phyloP scores from a whole-genome alignment of 2,329 filamentous ascomycete genomes.

The Hypocrella siamensis region DNA sequence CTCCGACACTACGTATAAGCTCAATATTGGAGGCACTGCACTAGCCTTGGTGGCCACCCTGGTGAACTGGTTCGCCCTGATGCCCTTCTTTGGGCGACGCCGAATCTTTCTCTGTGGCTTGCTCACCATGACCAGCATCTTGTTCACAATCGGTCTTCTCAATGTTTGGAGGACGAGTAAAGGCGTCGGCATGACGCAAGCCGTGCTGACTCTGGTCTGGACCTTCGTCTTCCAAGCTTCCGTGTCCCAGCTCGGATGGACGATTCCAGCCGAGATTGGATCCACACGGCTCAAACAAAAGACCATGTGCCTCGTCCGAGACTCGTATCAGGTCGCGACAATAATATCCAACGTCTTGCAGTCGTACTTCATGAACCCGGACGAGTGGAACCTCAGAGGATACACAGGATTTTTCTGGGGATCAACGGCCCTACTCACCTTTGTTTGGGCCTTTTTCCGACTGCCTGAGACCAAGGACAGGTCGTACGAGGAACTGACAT shows the following conservation, averaged over 20 bases:
- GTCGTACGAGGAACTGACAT: slow-evolving; percentile 36
- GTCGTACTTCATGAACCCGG: slow-evolving; percentile 18
- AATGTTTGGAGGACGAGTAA: slow-evolving; percentile 15
- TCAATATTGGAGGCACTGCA: slow-evolving; percentile 22
- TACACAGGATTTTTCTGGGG: slow-evolving; percentile 21
- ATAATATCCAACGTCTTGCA: slow-evolving; percentile 10
- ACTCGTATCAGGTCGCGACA: slow-evolving; percentile 9
- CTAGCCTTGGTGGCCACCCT: slow-evolving; percentile 27
- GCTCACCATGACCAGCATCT: slow-evolving; percentile 18
- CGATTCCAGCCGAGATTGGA: slow-evolving; percentile 16
- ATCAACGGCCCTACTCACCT: slow-evolving; percentile 9
- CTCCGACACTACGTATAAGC: slow-evolving; percentile 14
- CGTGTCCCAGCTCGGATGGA: slow-evolving; percentile 19
- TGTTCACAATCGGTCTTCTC: slow-evolving; percentile 25
- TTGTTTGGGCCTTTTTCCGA: slow-evolving; percentile 26
- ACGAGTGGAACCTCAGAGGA: slow-evolving; percentile 20
- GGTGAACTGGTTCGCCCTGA: slow-evolving; percentile 24
- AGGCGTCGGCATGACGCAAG: slow-evolving; percentile 16
- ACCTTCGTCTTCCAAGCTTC: slow-evolving; percentile 20
- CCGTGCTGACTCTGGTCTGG: slow-evolving; percentile 17
- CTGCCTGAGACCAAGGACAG: slow-evolving; percentile 34
- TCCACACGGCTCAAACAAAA: slow-evolving; percentile 16
- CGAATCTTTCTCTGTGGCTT: slow-evolving; percentile 29
- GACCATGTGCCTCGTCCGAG: slow-evolving; percentile 16
- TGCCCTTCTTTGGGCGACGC: slow-evolving; percentile 26